A percentile compares a stretch with the other conserved stretches of the same genome.
phyloP scores from a whole-genome alignment of 306 rosid species.

The Acacia acuminata region DNA sequence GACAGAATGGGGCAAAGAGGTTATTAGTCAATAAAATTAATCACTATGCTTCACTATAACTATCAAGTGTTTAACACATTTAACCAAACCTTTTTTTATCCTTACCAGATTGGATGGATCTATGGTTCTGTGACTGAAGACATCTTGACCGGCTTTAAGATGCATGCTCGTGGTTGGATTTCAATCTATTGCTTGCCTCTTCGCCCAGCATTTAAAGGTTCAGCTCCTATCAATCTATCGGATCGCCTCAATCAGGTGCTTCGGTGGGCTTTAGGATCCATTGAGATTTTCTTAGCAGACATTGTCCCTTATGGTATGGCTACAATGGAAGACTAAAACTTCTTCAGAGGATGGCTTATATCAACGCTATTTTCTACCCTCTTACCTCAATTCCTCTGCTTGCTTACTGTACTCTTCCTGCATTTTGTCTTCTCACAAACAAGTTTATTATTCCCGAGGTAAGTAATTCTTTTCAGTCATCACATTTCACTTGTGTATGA shows the following conservation, averaged over 20 bases:
- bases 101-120: constrained; percentile 96
- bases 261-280: constrained; percentile 99
- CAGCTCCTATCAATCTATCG: constrained; percentile 99
- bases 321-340: constrained; percentile 78
- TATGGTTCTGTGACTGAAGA: constrained; percentile 99
- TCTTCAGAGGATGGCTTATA: constrained; percentile 89
- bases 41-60: constrained; percentile 6
- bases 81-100: constrained; percentile 26
- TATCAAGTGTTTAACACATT: constrained; percentile 16
- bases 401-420: constrained; percentile 93
- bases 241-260: constrained; percentile 99
- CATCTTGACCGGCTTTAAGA: constrained; percentile 98
- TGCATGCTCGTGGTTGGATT: constrained; percentile 99
- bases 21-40: constrained; percentile 40
- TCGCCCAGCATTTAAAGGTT: constrained; percentile 98
- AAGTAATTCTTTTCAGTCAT: constrained; percentile 20
- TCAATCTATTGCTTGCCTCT: constrained; percentile 97
- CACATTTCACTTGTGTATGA: not conserved
- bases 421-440: constrained; percentile 91
- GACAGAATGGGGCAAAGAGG: constrained; percentile 99
- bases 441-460: constrained; percentile 99
- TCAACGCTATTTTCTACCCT: constrained; percentile 95
- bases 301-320: constrained; percentile 99
- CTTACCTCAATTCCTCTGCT: constrained; percentile 87
- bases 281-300: constrained; percentile 96